Conservation (phyloP, 352 stramenopile species). For the Globisporangium paroecandrum region DNA sequence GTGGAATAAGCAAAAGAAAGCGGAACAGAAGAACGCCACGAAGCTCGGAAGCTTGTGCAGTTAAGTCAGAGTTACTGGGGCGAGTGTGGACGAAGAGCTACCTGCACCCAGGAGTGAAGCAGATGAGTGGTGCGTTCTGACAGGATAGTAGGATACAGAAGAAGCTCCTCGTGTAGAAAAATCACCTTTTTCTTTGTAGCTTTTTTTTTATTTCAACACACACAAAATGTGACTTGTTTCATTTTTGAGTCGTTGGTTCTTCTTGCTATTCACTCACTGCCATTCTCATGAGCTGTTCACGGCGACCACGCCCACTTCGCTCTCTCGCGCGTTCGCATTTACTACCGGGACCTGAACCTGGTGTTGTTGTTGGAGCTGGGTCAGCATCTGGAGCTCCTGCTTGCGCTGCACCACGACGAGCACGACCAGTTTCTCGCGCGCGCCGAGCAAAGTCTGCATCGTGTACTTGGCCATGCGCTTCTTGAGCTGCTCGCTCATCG, state of each 20-base stretch:
- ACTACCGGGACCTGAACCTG: background rate
- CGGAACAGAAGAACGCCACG: background rate
- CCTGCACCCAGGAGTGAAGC: background rate
- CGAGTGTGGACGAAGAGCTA: conserved; percentile 2
- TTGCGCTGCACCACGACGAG: conserved; percentile 43
- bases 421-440: conserved; percentile 54
- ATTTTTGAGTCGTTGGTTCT: conserved; percentile 11
- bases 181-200: conserved; percentile 8
- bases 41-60: background rate
- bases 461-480: conserved; percentile 81
- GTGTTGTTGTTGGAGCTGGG: conserved; percentile 6
- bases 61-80: background rate
- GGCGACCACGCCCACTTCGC: conserved; percentile 3
- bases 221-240: conserved; percentile 16
- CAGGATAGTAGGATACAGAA: conserved; percentile 19
- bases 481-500: conserved; percentile 61
- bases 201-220: conserved; percentile 19
- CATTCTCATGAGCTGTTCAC: conserved; percentile 17
- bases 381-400: conserved; percentile 17
- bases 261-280: background rate
- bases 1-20: conserved; percentile 28
- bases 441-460: conserved; percentile 56
- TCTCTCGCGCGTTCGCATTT: background rate
- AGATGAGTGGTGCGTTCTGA: conserved; percentile 5
- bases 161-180: conserved; percentile 9